Conservation (phyloP, 768 basidiomycete species). For the Collybia sp. region DNA sequence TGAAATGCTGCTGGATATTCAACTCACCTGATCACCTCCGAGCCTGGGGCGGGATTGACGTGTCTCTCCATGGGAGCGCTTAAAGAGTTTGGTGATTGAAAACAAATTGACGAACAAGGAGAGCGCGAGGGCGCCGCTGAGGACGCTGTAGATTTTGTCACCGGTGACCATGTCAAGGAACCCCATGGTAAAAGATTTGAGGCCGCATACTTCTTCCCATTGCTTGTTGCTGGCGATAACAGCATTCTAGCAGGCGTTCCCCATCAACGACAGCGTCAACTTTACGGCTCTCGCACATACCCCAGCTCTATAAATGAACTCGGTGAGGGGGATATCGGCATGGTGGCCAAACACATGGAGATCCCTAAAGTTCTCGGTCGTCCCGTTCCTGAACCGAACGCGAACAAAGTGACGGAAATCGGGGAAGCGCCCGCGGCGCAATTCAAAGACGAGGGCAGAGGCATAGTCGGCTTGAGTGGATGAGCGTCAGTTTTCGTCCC, state of each 20-base stretch:
- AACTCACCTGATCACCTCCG: constrained; percentile 46
- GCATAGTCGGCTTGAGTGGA: constrained; percentile 61
- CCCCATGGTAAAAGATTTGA: constrained; percentile 15
- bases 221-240: constrained; percentile 53
- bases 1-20: constrained; percentile 27
- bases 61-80: constrained; percentile 32
- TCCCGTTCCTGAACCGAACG: constrained; percentile 85
- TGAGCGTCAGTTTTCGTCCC: neutral
- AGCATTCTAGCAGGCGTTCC: constrained; percentile 28
- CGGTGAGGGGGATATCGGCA: constrained; percentile 75
- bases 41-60: constrained; percentile 34
- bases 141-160: constrained; percentile 22
- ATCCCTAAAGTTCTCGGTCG: constrained; percentile 54
- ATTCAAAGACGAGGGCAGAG: constrained; percentile 73
- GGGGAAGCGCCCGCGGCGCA: constrained; percentile 69
- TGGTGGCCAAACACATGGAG: constrained; percentile 73
- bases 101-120: constrained; percentile 33
- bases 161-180: constrained; percentile 19
- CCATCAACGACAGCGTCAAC: neutral
- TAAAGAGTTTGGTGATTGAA: constrained; percentile 30
- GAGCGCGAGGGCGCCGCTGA: constrained; percentile 32
- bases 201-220: constrained; percentile 44
- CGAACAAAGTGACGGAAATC: constrained; percentile 79
- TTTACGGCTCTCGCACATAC: constrained; percentile 27
- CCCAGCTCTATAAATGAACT: constrained; percentile 82